Evolutionary conservation across 331 rosid genomes (phyloP).

Genomic region (Quercus phellos): DNA sequence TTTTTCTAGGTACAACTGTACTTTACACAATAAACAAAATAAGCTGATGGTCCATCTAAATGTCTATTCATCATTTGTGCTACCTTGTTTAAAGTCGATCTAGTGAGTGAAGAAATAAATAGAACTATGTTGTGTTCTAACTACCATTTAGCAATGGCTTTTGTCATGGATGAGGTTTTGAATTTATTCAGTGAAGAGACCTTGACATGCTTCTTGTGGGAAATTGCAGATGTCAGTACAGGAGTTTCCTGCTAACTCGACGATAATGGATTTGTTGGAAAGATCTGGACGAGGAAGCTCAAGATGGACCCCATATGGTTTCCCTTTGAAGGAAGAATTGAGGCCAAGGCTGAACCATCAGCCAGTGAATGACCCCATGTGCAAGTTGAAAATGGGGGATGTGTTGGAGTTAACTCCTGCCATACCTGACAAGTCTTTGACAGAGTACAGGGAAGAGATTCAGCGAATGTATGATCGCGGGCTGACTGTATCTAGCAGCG

Average conservation of each 20-base stretch:
- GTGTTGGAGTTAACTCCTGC: constrained; percentile 82
- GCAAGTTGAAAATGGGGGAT: constrained; percentile 92
- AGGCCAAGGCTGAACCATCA: constrained; percentile 78
- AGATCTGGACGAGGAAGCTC: constrained; percentile 60
- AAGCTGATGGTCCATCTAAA: too few relatives aligned
- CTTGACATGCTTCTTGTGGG: neutral
- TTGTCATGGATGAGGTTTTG: neutral
- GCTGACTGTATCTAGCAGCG: constrained; percentile 39
- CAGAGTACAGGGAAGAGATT: constrained; percentile 90
- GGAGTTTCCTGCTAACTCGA: constrained; percentile 70
- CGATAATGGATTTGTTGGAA: constrained; percentile 64
- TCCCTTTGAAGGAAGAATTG: constrained; percentile 77
- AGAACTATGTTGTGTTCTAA: neutral
- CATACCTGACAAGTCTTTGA: constrained; percentile 72
- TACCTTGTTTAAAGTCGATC: neutral
- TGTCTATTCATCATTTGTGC: neutral
- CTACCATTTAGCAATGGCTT: too few relatives aligned
- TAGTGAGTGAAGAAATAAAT: neutral
- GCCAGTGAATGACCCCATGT: constrained; percentile 55
- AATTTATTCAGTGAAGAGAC: neutral
- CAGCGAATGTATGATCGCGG: constrained; percentile 93
- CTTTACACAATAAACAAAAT: too few relatives aligned
- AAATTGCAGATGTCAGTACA: constrained; percentile 92
- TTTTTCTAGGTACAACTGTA: too few relatives aligned
- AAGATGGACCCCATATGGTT: constrained; percentile 68